Conservation (phyloP, 2,329 filamentous ascomycete species). For the Alternaria gaisen region DNA sequence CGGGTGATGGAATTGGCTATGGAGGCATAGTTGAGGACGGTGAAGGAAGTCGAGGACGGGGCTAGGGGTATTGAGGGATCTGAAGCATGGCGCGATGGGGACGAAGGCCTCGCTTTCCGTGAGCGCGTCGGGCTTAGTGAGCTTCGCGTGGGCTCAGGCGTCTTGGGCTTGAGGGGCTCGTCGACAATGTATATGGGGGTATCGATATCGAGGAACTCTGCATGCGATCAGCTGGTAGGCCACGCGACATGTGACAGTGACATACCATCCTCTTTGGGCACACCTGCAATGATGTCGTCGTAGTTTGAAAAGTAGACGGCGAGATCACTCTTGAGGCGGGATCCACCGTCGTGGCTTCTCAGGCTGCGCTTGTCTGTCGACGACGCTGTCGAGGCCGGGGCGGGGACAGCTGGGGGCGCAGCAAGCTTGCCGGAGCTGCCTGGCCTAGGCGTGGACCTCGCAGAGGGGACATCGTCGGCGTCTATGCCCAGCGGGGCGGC, state of each 20-base stretch:
- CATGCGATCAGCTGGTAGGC: slow-evolving; percentile 25
- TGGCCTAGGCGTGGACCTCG: slow-evolving; percentile 42
- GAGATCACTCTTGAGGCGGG: slow-evolving; percentile 88
- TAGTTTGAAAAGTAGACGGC: slow-evolving; percentile 92
- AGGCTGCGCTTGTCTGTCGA: slow-evolving; percentile 75
- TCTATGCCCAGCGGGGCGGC: slow-evolving; percentile 43
- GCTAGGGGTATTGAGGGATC: slow-evolving; percentile 24
- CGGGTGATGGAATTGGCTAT: slow-evolving; percentile 47
- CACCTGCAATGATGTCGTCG: slow-evolving; percentile 90
- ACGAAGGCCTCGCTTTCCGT: slow-evolving; percentile 32
- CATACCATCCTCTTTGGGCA: slow-evolving; percentile 78
- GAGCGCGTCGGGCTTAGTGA: slow-evolving; percentile 38
- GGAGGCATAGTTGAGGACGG: slow-evolving; percentile 55
- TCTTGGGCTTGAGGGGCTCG: slow-evolving; percentile 52
- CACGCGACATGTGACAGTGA: slow-evolving; percentile 22
- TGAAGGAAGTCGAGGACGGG: slow-evolving; percentile 43
- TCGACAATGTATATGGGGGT: slow-evolving; percentile 78
- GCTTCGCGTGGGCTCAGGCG: slow-evolving; percentile 33
- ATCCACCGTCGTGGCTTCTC: slow-evolving; percentile 82
- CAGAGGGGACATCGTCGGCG: slow-evolving; percentile 46
- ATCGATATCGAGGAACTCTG: slow-evolving; percentile 76
- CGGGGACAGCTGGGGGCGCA: slow-evolving; percentile 30
- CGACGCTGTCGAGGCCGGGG: slow-evolving; percentile 18
- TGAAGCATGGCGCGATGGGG: slow-evolving; percentile 28
- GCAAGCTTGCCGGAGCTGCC: slow-evolving; percentile 39